Evolutionary conservation across 257 asterid genomes (phyloP).

Genomic region (Solanum sparsipilum): DNA sequence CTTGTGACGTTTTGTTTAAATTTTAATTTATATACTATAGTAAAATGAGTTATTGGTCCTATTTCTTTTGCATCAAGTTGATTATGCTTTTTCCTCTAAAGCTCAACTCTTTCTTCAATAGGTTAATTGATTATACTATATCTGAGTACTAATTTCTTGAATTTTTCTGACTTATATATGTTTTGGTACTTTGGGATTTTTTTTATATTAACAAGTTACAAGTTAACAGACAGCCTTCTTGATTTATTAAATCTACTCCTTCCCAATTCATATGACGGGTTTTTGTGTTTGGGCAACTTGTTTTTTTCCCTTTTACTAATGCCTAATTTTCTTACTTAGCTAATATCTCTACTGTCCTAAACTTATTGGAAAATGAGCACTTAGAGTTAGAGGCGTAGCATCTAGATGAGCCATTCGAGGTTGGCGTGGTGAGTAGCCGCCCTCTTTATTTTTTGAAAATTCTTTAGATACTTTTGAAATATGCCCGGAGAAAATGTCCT

Average conservation of each 20-base stretch:
- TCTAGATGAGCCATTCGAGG: background rate
- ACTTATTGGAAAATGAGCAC: background rate
- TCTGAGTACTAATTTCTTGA: background rate
- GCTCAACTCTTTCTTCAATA: background rate
- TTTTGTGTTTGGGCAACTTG: background rate
- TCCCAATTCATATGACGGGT: background rate
- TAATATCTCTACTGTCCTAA: background rate
- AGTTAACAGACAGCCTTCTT: background rate
- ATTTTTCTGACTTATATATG: background rate
- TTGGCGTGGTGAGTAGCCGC: background rate
- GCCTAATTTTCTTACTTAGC: background rate
- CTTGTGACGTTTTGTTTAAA: constrained; percentile 1
- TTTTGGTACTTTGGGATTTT: background rate
- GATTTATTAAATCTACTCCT: background rate
- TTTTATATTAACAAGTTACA: background rate
- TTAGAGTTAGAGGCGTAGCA: background rate
- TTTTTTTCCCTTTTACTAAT: background rate
- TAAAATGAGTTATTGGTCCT: background rate
- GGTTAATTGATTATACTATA: background rate
- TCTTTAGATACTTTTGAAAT: background rate
- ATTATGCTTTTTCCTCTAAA: background rate
- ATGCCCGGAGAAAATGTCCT: background rate
- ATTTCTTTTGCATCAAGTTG: background rate
- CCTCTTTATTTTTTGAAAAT: background rate
- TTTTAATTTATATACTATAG: background rate